Percentiles rank a stretch among this genome's conserved stretches.
These are phyloP conservation scores for Xylaria bambusicola DNA, from an alignment of 495 filamentous ascomycete genomes.

Conservation along the genomic window DNA sequence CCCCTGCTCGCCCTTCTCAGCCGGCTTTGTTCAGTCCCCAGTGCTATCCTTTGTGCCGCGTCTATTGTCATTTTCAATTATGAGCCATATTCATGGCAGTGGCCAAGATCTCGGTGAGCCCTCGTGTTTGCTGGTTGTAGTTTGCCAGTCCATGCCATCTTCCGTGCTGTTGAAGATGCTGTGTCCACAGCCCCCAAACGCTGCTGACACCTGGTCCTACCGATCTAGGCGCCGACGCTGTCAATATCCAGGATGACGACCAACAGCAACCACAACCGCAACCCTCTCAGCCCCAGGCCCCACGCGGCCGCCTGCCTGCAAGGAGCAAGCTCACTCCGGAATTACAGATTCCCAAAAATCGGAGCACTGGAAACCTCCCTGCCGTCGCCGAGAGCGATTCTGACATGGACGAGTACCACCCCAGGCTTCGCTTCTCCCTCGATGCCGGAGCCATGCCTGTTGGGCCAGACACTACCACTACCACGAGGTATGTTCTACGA, in stretches of 20 bases:
- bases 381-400: conserved; percentile 38
- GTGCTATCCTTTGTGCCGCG: conserved; percentile 23
- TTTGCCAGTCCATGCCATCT: neutral
- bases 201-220: conserved; percentile 16
- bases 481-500: conserved; percentile 53
- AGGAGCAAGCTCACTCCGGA: conserved; percentile 38
- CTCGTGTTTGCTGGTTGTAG: conserved; percentile 6
- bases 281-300: conserved; percentile 10
- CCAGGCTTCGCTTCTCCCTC: conserved; percentile 56
- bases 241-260: conserved; percentile 37
- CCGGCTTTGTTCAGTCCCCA: conserved; percentile 8
- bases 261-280: conserved; percentile 25
- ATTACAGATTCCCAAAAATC: conserved; percentile 62
- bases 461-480: conserved; percentile 47
- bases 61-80: conserved; percentile 38
- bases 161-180: conserved; percentile 1
- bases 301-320: conserved; percentile 30
- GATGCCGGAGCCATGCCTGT: conserved; percentile 50
- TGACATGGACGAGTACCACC: conserved; percentile 7
- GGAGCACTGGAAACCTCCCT: conserved; percentile 63
- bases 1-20: neutral
- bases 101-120: conserved; percentile 50
- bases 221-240: conserved; percentile 42
- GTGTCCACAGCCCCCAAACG: conserved; percentile 7
- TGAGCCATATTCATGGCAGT: conserved; percentile 51